Evolutionary conservation across 805 yeast species (phyloP), one percentile per base, ranked within the genome.

Genomic region (Saccharomycopsis schoenii): DNA sequence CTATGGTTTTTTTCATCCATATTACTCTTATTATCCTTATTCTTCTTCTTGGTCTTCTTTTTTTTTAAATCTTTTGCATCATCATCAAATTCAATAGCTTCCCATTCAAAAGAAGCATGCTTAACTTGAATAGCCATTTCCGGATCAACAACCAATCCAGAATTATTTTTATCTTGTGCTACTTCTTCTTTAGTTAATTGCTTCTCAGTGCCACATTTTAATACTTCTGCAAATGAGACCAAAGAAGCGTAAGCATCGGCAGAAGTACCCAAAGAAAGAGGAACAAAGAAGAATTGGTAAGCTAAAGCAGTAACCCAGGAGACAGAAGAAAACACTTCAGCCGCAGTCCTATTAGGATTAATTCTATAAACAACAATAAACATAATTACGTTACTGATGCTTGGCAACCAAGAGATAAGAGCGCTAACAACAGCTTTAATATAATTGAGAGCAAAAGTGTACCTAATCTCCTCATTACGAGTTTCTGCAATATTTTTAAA

Each of bases 91-190:
- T 62, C 59, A 50, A 57, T 12, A 55, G 58, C 57, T 59, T 82
- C 87, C 96, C 96, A 89, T 61, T 78, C 78, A 67, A 89, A 89
- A 1, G 77, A 70, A 9, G 84, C 96, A 61, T 81, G 63, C 0
- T 68, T 66, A 11, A 87, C 73, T 21, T 70, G 70, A 55, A 89
- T 71, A 0, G 89, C 85, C 25, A 74, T 57, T 29, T 43, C 19
- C 1, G 59, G 61, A 43, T 63, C 60, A 19, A 25, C 15, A 39
- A 37, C 37, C 12, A 56, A 37, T 10, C 50, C 57, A 1, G 19
- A 4, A 15, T 19, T 65, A 39, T 70, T 63, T 5, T 65, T 61
- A 60, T 66, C 70, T 12, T 69, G 60, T 1, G 66, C 62, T 19
- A 61, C 75, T 1, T 71, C 72, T 15, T 15, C 58, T 21, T 19